Evolutionary conservation across 305 asterid species (phyloP), one percentile per base, ranked within the genome.

Genomic region (Fraxinus sp.): DNA sequence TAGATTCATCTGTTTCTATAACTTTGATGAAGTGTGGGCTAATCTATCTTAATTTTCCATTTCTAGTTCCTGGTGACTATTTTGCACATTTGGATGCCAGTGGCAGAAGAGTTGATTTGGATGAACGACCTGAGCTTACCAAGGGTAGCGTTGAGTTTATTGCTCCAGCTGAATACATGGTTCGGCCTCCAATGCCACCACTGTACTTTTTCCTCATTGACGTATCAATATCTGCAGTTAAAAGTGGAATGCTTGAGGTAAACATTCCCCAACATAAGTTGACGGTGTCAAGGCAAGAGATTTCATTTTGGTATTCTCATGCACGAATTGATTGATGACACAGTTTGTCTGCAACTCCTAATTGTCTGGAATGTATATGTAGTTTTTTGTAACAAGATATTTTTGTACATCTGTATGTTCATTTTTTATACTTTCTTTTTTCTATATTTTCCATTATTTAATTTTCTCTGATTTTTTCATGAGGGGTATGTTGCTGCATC

Each of bases 151-250:
- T 94, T 78, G 99, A 96, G 81, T 93, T 90, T 87, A 90, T 96
- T 82, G 99, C 99, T 78, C 98, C 98, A 76, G 92, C 98, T 82
- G 99, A 96, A 79, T 96, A 96, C 88, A 96, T 96, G 99, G 92
- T 96, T 87, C 98, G 99, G 70, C 97, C 98, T 84, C 99, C 99
- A 44, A 96, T 96, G 98, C 99, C 98, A 3, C 99, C 99, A 41
- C 82, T 90, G 77, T 96, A 91, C 82, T 96, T 96, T 88, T 96
- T 96, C 79, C 98, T 96, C 89, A 96, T 96, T 8, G 99, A 96
- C 79, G 99, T 96, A 76, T 96, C 99, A 76, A 83, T 94, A 83
- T 92, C 95, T 86, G 98, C 99, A 77, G 97, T 92, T 79, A 91
- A 85, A 87, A 96, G 98, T 73, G 99, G 98, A 84, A 90, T 96